Conservation (phyloP, 371 early-diverging fungal genomes). For the Apophysomyces trapeziformis region DNA sequence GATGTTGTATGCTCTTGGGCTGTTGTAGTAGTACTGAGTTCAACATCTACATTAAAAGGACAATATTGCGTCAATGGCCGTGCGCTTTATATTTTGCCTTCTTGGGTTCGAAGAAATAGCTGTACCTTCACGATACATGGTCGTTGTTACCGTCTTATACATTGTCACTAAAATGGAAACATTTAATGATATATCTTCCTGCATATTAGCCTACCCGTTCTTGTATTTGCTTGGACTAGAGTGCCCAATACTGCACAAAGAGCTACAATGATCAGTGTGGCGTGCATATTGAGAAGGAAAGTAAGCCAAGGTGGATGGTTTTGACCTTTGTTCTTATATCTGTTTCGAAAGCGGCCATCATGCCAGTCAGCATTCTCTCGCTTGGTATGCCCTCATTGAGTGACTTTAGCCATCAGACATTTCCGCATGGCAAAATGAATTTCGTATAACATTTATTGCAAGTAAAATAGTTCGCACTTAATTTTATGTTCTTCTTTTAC, state of each 20-base stretch:
- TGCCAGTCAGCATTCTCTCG: constrained; percentile 10
- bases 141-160: constrained; percentile 25
- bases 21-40: background rate
- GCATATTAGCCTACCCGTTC: constrained; percentile 16
- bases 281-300: constrained; percentile 19
- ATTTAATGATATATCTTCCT: background rate
- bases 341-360: background rate
- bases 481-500: constrained; percentile 7
- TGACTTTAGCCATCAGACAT: background rate
- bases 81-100: background rate
- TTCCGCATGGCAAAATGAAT: no score
- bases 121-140: constrained; percentile 15
- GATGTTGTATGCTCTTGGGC: no score
- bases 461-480: background rate
- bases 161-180: constrained; percentile 15
- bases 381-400: background rate
- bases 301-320: background rate
- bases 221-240: constrained; percentile 15
- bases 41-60: background rate
- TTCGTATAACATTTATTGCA: background rate
- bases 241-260: constrained; percentile 14
- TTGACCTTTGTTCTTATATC: background rate
- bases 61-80: background rate
- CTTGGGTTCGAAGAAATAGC: background rate
- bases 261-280: constrained; percentile 18